Base-by-base conservation (phyloP, 805 yeast species). In the Myxozyma lipomycoides region DNA sequence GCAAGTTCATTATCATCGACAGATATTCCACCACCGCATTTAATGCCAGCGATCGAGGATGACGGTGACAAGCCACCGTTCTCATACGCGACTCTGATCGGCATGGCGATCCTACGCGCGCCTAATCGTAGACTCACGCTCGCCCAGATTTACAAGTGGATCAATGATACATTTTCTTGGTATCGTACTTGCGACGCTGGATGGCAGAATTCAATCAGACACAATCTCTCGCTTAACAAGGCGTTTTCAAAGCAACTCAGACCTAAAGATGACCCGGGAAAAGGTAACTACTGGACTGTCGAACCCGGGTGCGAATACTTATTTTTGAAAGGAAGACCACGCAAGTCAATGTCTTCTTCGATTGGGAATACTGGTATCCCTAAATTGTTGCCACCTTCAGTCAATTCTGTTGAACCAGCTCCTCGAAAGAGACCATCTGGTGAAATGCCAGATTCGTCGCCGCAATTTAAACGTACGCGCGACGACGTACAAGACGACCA, bases 121-220 rank as follows among this genome's bases (percentile, higher is more conserved):
- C 82, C 83, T 1, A 76, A 73, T 15, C 76, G 84, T 42, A 83
- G 83, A 56, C 74, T 89, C 37, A 85, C 95, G 2, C 69, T 85
- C 46, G 77, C 93, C 0, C 96, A 88, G 63, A 93, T 91, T 38
- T 91, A 91, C 71, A 76, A 74, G 61, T 91, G 98, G 98, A 93
- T 91, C 40, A 81, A 93, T 6, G 81, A 81, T 40, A 84, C 95
- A 34, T 91, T 90, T 67, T 78, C 75, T 55, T 91, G 83, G 66
- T 93, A 93, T 69, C 81, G 82, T 57, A 81, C 79, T 56, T 84
- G 86, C 52, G 95, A 88, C 61, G 84, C 87, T 9, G 96, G 97
- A 24, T 91, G 98, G 98, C 97, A 91, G 69, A 91, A 91, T 70
- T 90, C 96, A 30, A 93, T 91, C 56, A 82, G 98, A 55, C 98